A percentile compares a stretch with the other conserved stretches of the same genome.
These are phyloP conservation scores for Corchorus olitorius DNA, from an alignment of 345 rosid genomes.

Conservation along the genomic window DNA sequence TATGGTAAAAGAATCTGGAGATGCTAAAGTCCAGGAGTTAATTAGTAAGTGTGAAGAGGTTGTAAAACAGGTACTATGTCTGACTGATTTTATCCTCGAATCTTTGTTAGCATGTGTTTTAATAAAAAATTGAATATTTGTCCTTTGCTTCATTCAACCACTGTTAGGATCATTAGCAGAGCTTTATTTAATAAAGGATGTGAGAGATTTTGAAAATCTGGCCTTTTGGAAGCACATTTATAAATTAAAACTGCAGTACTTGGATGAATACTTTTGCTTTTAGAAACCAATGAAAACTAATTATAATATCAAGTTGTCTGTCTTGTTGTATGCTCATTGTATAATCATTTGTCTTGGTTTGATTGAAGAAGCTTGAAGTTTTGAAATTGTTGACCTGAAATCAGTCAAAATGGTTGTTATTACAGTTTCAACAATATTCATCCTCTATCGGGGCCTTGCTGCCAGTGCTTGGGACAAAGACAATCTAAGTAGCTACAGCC, in stretches of 20 bases:
- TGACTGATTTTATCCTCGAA: slow-evolving; percentile 4
- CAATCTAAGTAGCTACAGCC: neutral
- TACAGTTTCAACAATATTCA: slow-evolving; percentile 45
- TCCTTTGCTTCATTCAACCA: neutral
- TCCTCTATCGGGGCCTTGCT: slow-evolving; percentile 28
- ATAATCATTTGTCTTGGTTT: neutral
- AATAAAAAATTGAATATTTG: neutral
- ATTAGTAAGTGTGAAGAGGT: slow-evolving; percentile 61
- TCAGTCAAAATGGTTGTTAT: neutral
- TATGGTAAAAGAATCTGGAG: slow-evolving; percentile 58
- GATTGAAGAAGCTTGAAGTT: neutral
- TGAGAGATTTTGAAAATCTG: neutral
- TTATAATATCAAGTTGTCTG: neutral
- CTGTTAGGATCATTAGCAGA: neutral
- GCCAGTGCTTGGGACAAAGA: slow-evolving; percentile 6
- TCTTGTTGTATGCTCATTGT: neutral
- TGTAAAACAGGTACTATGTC: slow-evolving; percentile 58
- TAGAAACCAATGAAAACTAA: neutral
- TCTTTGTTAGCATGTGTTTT: neutral
- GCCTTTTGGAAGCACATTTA: neutral
- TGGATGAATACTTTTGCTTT: neutral
- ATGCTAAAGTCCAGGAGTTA: slow-evolving; percentile 55
- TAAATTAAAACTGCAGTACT: neutral
- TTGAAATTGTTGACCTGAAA: neutral
- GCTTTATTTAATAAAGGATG: neutral